Percentiles rank a stretch among this genome's conserved stretches.
These are phyloP conservation scores for Xanthoconium separans DNA, from an alignment of 1,284 basidiomycete species.

Conservation along the genomic window DNA sequence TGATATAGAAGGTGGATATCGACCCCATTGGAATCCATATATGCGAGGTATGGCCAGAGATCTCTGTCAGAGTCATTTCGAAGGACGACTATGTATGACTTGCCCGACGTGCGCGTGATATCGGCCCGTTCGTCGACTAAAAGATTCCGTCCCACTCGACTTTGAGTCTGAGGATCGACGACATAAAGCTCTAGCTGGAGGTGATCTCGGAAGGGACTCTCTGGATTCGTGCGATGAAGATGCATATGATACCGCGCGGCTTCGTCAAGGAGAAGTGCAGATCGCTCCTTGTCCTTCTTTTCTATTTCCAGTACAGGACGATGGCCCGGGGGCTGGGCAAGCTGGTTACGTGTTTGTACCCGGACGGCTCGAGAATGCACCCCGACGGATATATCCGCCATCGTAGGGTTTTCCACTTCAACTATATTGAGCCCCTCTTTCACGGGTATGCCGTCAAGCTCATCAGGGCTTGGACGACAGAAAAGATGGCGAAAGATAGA, in stretches of 20 bases:
- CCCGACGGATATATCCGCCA: constrained; percentile 43
- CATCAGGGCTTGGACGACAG: constrained; percentile 29
- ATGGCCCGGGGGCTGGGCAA: constrained; percentile 32
- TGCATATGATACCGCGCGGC: constrained; percentile 48
- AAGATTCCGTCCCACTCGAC: constrained; percentile 37
- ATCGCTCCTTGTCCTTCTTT: constrained; percentile 34
- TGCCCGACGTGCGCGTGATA: constrained; percentile 33
- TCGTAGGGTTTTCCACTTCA: constrained; percentile 33
- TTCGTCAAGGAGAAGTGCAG: constrained; percentile 37
- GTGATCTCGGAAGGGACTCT: constrained; percentile 35
- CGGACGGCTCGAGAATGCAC: constrained; percentile 35
- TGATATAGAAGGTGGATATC: constrained; percentile 43
- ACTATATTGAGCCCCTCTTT: constrained; percentile 37
- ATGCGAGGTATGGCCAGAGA: constrained; percentile 48
- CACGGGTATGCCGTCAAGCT: constrained; percentile 26
- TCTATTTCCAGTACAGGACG: constrained; percentile 36
- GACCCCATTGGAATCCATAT: constrained; percentile 46
- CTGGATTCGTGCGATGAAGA: constrained; percentile 42
- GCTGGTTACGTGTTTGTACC: constrained; percentile 39
- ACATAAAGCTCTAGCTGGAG: constrained; percentile 41
- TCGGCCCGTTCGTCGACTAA: constrained; percentile 39
- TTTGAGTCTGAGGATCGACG: constrained; percentile 35
- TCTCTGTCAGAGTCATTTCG: constrained; percentile 41
- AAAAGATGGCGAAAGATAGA: constrained; percentile 40
- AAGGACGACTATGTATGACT: constrained; percentile 40